phyloP scores from a whole-genome alignment of 805 yeast species.

The Starmerella etchellsii region DNA sequence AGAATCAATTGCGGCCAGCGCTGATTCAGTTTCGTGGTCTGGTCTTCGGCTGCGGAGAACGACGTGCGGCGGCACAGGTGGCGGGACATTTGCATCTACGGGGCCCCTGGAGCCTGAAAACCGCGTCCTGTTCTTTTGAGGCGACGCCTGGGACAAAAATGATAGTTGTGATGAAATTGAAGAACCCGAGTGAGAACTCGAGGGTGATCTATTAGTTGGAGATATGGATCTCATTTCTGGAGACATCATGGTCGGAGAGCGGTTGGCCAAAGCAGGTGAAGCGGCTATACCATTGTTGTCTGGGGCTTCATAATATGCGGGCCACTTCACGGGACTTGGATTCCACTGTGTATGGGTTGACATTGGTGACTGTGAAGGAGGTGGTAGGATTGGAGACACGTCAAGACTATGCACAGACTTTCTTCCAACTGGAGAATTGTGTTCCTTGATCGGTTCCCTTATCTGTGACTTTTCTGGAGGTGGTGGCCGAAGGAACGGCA shows the following conservation, averaged over 20 bases:
- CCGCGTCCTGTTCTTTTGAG: neutral
- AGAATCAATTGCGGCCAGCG: slow-evolving; percentile 15
- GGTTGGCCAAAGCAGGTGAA: too few species aligned
- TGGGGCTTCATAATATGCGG: slow-evolving; percentile 1
- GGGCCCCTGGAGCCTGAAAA: neutral
- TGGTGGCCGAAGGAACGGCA: slow-evolving; percentile 13
- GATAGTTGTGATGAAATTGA: slow-evolving; percentile 13
- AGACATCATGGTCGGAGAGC: neutral
- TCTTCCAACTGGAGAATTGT: too few species aligned
- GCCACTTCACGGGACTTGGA: slow-evolving; percentile 4
- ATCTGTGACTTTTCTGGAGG: too few species aligned
- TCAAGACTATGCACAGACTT: too few species aligned
- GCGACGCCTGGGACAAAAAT: slow-evolving; percentile 5
- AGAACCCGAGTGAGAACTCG: slow-evolving; percentile 5
- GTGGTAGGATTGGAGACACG: slow-evolving; percentile 1
- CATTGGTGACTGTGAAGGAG: slow-evolving; percentile 1
- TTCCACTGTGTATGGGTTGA: slow-evolving; percentile 4
- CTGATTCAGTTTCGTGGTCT: slow-evolving; percentile 6
- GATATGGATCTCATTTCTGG: neutral
- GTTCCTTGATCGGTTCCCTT: too few species aligned
- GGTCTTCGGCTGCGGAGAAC: slow-evolving; percentile 1
- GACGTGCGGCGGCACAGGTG: slow-evolving; percentile 17
- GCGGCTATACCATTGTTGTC: too few species aligned
- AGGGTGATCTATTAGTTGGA: neutral
- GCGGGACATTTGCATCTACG: slow-evolving; percentile 18